Evolutionary conservation across 2,329 filamentous ascomycete species (phyloP).

Genomic region (Aspergillus aculeatinus): DNA sequence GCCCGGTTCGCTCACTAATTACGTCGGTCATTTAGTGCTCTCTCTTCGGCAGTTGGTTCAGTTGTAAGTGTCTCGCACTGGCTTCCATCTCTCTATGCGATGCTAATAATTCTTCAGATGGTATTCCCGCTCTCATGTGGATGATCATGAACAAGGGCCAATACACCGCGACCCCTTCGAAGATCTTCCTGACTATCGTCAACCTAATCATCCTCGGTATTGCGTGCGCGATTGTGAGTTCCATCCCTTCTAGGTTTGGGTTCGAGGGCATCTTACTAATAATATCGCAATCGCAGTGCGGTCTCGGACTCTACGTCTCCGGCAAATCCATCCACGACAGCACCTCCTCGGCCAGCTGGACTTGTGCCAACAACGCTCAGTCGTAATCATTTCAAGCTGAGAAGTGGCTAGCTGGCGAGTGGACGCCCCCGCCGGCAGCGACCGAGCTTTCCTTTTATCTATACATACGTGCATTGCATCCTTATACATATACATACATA

Average conservation of each 20-base stretch:
- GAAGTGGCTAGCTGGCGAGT: too few relatives aligned
- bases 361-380: conserved; percentile 39
- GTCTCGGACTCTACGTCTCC: conserved; percentile 44
- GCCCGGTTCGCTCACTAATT: too few relatives aligned
- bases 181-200: conserved; percentile 46
- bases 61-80: conserved; percentile 33
- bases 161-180: conserved; percentile 41
- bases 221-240: conserved; percentile 31
- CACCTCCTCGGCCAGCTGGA: conserved; percentile 36
- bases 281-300: conserved; percentile 29
- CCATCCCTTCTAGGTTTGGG: background rate
- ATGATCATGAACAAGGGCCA: conserved; percentile 48
- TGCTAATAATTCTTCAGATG: conserved; percentile 25
- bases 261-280: background rate
- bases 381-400: background rate
- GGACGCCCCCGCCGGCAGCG: too few relatives aligned
- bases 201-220: conserved; percentile 44
- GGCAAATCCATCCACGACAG: conserved; percentile 40
- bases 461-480: background rate
- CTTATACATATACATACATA: background rate
- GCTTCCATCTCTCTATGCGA: background rate
- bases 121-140: conserved; percentile 49
- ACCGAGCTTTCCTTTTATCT: background rate
- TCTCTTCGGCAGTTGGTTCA: conserved; percentile 67
- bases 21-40: conserved; percentile 37